phyloP scores from a whole-genome alignment of 2,329 filamentous ascomycete species.

The Podosphaera aphanis region DNA sequence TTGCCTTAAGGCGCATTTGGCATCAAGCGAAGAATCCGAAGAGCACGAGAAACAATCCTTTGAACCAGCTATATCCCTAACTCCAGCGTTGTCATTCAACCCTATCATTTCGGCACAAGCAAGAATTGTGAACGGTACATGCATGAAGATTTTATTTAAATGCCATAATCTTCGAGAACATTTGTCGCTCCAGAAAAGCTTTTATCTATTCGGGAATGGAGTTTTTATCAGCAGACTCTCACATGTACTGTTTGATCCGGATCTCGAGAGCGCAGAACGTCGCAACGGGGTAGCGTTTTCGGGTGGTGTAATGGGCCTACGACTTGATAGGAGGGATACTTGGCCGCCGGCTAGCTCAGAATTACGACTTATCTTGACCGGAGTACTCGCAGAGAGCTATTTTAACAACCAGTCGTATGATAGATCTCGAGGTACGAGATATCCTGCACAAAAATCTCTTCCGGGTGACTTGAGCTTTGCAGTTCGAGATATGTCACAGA shows the following conservation, averaged over 20 bases:
- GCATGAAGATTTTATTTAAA: conserved; percentile 53
- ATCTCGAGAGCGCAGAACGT: conserved; percentile 57
- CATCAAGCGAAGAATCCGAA: not conserved
- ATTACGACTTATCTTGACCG: conserved; percentile 69
- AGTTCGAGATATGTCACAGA: conserved; percentile 54
- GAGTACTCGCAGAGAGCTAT: conserved; percentile 58
- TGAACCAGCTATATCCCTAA: conserved; percentile 20
- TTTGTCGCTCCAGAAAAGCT: conserved; percentile 50
- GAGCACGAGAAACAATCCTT: conserved; percentile 8
- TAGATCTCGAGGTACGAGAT: conserved; percentile 13
- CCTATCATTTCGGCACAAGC: conserved; percentile 54
- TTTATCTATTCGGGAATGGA: conserved; percentile 67
- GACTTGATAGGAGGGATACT: conserved; percentile 53
- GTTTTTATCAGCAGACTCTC: conserved; percentile 60
- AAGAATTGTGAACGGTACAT: conserved; percentile 51
- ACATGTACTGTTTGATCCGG: conserved; percentile 63
- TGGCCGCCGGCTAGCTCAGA: conserved; percentile 94
- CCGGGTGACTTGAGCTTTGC: conserved; percentile 60
- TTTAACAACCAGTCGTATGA: conserved; percentile 11
- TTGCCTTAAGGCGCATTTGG: conserved; percentile 9
- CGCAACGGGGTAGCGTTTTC: conserved; percentile 42
- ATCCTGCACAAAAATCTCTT: conserved; percentile 20
- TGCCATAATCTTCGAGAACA: conserved; percentile 50
- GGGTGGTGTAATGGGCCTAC: conserved; percentile 56
- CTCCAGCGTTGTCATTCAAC: conserved; percentile 50